These are phyloP conservation scores for Neoboletus magnificus DNA, from an alignment of 768 basidiomycete species.

Conservation along the genomic window DNA sequence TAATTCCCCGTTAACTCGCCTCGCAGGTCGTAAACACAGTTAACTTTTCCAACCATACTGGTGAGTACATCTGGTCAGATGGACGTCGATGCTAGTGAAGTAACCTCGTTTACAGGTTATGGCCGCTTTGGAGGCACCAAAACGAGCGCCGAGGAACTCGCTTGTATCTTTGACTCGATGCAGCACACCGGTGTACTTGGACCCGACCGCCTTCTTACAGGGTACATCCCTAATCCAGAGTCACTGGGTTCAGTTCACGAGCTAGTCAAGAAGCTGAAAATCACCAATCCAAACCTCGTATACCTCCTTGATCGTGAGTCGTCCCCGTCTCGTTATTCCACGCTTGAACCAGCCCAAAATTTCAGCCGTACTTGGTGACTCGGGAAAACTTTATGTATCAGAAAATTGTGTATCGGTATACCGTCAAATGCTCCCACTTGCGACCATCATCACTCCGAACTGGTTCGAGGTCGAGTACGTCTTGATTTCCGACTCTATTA, in stretches of 20 bases:
- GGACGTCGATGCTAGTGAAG: too few species aligned
- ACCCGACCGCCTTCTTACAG: conserved; percentile 77
- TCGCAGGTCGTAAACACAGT: conserved; percentile 82
- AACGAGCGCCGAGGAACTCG: conserved; percentile 74
- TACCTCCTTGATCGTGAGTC: conserved; percentile 91
- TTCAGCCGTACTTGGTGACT: conserved; percentile 91
- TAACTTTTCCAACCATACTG: conserved; percentile 92
- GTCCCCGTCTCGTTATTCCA: neutral
- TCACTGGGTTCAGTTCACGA: conserved; percentile 64
- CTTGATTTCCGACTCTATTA: neutral
- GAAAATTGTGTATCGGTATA: conserved; percentile 86
- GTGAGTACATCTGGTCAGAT: conserved; percentile 36
- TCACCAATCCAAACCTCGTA: conserved; percentile 55
- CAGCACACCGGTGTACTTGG: conserved; percentile 70
- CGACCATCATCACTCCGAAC: conserved; percentile 94
- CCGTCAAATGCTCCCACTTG: conserved; percentile 69
- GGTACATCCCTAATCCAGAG: conserved; percentile 86
- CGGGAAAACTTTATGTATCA: conserved; percentile 85
- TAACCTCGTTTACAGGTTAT: conserved; percentile 56
- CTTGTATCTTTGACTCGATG: conserved; percentile 68
- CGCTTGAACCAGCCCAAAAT: neutral
- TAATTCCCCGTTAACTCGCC: conserved; percentile 2
- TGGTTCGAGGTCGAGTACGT: conserved; percentile 95
- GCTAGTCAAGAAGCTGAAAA: conserved; percentile 58
- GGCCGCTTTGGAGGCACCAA: conserved; percentile 76